Percentiles rank a stretch among this genome's conserved stretches.
These are phyloP conservation scores for Neonectria magnoliae DNA, from an alignment of 2,329 filamentous ascomycete species.

Conservation along the genomic window DNA sequence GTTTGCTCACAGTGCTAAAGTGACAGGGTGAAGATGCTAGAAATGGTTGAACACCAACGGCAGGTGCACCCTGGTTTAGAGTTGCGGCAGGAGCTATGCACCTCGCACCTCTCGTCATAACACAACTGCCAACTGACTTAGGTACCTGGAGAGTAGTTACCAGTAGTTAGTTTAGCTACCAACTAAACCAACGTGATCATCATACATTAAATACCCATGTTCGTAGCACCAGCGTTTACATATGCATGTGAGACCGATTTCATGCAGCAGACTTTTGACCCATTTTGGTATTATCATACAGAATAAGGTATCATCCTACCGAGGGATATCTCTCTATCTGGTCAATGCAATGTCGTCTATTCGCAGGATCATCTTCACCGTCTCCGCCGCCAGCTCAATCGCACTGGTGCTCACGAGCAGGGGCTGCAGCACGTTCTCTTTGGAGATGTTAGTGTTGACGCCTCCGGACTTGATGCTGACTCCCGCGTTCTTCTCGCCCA, in stretches of 20 bases:
- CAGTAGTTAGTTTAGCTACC: too few species aligned
- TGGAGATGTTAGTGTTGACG: slow-evolving; percentile 95
- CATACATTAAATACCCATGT: not conserved
- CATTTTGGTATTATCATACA: slow-evolving; percentile 52
- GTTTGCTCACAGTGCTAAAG: not conserved
- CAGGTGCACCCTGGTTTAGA: not conserved
- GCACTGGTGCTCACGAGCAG: slow-evolving; percentile 96
- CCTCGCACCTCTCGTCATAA: not conserved
- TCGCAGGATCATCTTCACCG: slow-evolving; percentile 90
- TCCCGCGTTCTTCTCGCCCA: slow-evolving; percentile 94
- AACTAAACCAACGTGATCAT: slow-evolving; percentile 1
- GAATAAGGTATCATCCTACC: slow-evolving; percentile 41
- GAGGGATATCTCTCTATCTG: slow-evolving; percentile 57
- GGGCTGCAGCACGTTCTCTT: slow-evolving; percentile 96
- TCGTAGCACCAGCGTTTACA: not conserved
- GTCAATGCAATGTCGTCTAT: slow-evolving; percentile 74
- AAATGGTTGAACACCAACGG: not conserved
- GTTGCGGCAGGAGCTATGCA: not conserved
- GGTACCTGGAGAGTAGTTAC: too few species aligned
- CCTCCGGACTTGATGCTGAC: slow-evolving; percentile 98
- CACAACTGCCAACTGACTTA: not conserved
- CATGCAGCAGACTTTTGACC: slow-evolving; percentile 39
- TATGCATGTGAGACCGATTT: slow-evolving; percentile 6
- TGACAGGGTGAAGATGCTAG: not conserved
- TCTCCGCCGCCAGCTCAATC: slow-evolving; percentile 96